These are phyloP conservation scores for Linderniella brevidens DNA, from an alignment of 257 asterid species.

Conservation along the genomic window DNA sequence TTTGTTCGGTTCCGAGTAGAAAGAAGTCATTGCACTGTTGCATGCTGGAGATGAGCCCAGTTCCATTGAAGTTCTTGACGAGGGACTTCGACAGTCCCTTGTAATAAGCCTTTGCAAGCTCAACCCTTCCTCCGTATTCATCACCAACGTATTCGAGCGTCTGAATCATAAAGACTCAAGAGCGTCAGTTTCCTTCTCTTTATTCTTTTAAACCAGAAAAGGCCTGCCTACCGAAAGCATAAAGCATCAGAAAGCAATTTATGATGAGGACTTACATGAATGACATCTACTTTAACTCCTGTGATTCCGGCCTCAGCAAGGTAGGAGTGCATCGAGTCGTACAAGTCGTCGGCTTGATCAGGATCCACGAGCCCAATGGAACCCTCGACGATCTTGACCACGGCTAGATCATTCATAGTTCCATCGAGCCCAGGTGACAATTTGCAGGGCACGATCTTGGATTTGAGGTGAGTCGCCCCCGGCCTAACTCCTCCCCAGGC, in stretches of 20 bases:
- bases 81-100: slow-evolving; percentile 49
- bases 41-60: slow-evolving; percentile 60
- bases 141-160: slow-evolving; percentile 42
- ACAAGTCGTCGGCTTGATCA: slow-evolving; percentile 13
- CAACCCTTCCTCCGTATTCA: slow-evolving; percentile 56
- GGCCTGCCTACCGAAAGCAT: too few species aligned
- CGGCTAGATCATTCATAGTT: slow-evolving; percentile 27
- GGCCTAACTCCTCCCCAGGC: slow-evolving; percentile 30
- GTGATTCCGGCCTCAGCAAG: slow-evolving; percentile 19
- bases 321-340: slow-evolving; percentile 19
- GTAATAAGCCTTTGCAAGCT: slow-evolving; percentile 57
- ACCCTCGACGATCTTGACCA: slow-evolving; percentile 21
- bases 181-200: too few species aligned
- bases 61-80: slow-evolving; percentile 49
- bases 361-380: slow-evolving; percentile 19
- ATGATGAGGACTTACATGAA: slow-evolving; percentile 14
- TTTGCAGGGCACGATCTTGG: slow-evolving; percentile 5
- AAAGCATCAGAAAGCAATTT: too few species aligned
- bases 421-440: slow-evolving; percentile 18
- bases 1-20: slow-evolving; percentile 51
- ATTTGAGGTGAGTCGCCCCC: slow-evolving; percentile 8
- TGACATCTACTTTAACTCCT: slow-evolving; percentile 27
- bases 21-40: slow-evolving; percentile 74
- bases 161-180: slow-evolving; percentile 14
- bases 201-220: too few species aligned